Base-by-base conservation (phyloP, 2,329 filamentous ascomycete species). In the Botrytis squamosa region DNA sequence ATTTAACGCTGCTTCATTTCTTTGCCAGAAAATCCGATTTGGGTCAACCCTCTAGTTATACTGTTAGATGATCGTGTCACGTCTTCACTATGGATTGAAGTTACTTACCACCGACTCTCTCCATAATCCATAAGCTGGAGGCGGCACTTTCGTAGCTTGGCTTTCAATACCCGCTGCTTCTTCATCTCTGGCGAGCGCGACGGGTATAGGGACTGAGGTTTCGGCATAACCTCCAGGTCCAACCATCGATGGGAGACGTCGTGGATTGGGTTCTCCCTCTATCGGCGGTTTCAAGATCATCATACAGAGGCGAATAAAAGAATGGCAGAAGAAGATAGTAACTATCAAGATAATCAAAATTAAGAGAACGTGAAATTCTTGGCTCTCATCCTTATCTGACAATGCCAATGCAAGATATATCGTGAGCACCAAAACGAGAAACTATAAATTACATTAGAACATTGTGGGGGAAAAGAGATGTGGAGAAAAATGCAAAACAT, bases 61-160 rank as follows among this genome's bases (percentile, higher is more conserved):
- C 9, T 33, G 60, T 80, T 74, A 78, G 68, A 46, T 62, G n/a
- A 62, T 29, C 42, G 38, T 46, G 10, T 42, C 22, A 63, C 29
- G 29, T 16, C 20, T 33, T n/a, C 22, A 62, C 7, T 33, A 44
- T 14, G 8, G 69, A 16, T n/a, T 63, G 16, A 55, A 38, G 29
- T 40, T 66, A 89, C 91, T 82, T 87, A 93, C 91, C 82, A 96
- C 93, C 79, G 92, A 95, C 81, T 91, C 90, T 70, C 93, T 87
- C 93, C 93, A 97, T 1, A 94, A 84, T 0, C 94, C 94, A 80
- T 97, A 97, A 3, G 93, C 93, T 0, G 95, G 94, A 6, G 95
- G 94, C 14, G 90, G 89, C 33, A 86, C 77, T 78, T 90, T 90
- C 60, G 84, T 83, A 0, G 87, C 83, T 74, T 89, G 87, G 69